Percentiles rank a stretch among this genome's conserved stretches.
These are phyloP conservation scores for Starmerella tilneyi DNA, from an alignment of 805 yeast genomes.

Conservation along the genomic window DNA sequence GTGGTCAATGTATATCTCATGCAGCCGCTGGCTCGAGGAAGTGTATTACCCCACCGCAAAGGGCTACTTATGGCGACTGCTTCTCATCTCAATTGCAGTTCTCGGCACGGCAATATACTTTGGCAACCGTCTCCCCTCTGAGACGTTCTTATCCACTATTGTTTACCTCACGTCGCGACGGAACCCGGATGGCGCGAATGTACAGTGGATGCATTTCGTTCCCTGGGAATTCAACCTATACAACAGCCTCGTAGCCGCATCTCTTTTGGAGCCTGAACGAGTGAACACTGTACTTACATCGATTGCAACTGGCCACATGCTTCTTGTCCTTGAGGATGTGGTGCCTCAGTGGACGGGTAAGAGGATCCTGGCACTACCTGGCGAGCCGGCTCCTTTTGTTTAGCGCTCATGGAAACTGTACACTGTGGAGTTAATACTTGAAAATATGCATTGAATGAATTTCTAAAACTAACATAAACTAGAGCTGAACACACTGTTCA, in stretches of 20 bases:
- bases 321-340: slow-evolving; percentile 36
- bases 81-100: slow-evolving; percentile 28
- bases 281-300: slow-evolving; percentile 23
- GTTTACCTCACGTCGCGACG: slow-evolving; percentile 42
- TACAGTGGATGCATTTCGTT: slow-evolving; percentile 30
- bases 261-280: not conserved
- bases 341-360: slow-evolving; percentile 32
- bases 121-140: slow-evolving; percentile 25
- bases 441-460: not conserved
- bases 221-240: slow-evolving; percentile 18
- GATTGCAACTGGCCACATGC: slow-evolving; percentile 37
- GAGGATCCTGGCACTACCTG: slow-evolving; percentile 9
- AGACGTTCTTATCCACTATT: slow-evolving; percentile 33
- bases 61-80: slow-evolving; percentile 16
- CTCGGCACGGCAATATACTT: slow-evolving; percentile 29
- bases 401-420: not conserved
- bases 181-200: slow-evolving; percentile 37
- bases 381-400: slow-evolving; percentile 8
- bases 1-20: slow-evolving; percentile 1
- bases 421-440: not conserved
- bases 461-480: no score
- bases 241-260: slow-evolving; percentile 12
- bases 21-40: slow-evolving; percentile 29
- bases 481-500: no score
- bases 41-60: slow-evolving; percentile 27